phyloP scores from a whole-genome alignment of 1,284 basidiomycete species.

The Pyrrhoderma noxium region DNA sequence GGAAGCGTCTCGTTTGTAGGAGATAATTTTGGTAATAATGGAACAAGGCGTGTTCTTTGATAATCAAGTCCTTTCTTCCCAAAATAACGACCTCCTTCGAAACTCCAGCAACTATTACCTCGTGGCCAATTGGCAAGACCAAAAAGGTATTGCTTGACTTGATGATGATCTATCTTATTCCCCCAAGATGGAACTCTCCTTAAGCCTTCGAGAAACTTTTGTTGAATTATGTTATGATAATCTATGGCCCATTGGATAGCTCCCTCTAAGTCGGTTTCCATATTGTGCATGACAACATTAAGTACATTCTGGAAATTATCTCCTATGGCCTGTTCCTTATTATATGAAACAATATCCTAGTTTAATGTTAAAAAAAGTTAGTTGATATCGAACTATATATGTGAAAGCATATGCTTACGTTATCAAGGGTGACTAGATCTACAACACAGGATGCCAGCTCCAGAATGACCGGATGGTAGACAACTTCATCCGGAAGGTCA shows the following conservation, averaged over 20 bases:
- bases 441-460: slow-evolving; percentile 47
- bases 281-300: slow-evolving; percentile 46
- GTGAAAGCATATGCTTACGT: slow-evolving; percentile 32
- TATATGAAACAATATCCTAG: slow-evolving; percentile 57
- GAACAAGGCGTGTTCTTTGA: slow-evolving; percentile 13
- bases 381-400: too few relatives aligned
- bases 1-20: too few relatives aligned
- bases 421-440: slow-evolving; percentile 55
- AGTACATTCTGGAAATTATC: slow-evolving; percentile 53
- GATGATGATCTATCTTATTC: slow-evolving; percentile 25
- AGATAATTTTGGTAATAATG: neutral
- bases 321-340: slow-evolving; percentile 50
- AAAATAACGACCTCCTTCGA: slow-evolving; percentile 37
- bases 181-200: slow-evolving; percentile 23
- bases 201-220: neutral
- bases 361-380: too few relatives aligned
- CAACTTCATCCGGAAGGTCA: slow-evolving; percentile 48
- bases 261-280: slow-evolving; percentile 40
- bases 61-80: slow-evolving; percentile 30
- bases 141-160: slow-evolving; percentile 30
- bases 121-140: slow-evolving; percentile 36
- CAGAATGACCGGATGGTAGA: slow-evolving; percentile 44
- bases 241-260: slow-evolving; percentile 48
- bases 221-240: slow-evolving; percentile 33
- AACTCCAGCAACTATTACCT: slow-evolving; percentile 37